Base-by-base conservation (phyloP, 345 rosid species). In the Theobroma cacao region DNA sequence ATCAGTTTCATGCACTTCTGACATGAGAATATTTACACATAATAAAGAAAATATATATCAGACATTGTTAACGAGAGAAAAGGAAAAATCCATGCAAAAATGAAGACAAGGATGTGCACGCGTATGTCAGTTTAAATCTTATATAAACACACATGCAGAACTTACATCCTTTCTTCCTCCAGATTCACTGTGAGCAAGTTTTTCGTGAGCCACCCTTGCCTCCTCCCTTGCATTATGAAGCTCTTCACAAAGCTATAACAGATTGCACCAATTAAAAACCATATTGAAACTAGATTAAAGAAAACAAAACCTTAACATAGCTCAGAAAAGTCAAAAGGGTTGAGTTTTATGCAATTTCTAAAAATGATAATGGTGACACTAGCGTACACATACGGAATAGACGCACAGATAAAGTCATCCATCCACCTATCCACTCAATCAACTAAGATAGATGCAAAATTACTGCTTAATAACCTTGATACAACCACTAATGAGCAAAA, bases 191-290 rank as follows among this genome's bases (percentile, higher is more conserved):
- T 84, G 83, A 79, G 86, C 83, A 89, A 88, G 87, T 78, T 78
- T 86, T 82, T 88, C 90, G 72, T 56, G 77, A 82, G 91, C 91
- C 73, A 74, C 75, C 83, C 83, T 85, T 48, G 90, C 90, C 83
- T 91, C 92, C 77, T 88, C 90, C 77, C 77, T 70, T 70, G 94
- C 94, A 84, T 73, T 86, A 68, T 80, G 88, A 78, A 93, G 88
- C 85, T 91, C 95, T 80, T 89, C 82, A 59, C 77, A 82, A 30
- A 89, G 89, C 97, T 94, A 75, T 48, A 73, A 75, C 77, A 82
- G 47, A 59, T 81, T 72, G 60, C 7, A 56, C 70, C 69, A 31
- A 28, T 75, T 62, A 38, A 24, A 77, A 75, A 53, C 45, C 64
- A 69, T 26, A 43, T 17, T 56, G 31, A 67, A 67, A 17, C 14